Evolutionary conservation across 192 early-diverging fungal genomes (phyloP), one percentile per base, ranked within the genome.

Genomic region (Funneliformis geosporum): DNA sequence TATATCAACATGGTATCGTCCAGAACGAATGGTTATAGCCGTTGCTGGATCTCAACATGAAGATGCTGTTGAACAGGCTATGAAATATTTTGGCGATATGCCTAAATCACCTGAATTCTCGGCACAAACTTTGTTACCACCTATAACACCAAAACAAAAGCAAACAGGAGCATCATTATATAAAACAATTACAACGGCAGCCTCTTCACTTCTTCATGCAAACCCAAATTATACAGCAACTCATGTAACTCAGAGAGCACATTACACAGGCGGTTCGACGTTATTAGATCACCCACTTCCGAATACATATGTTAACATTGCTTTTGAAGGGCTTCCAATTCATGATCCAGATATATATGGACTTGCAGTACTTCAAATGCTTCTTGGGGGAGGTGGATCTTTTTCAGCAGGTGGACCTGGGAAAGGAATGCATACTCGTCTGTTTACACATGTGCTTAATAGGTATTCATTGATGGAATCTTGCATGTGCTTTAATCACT

Each of bases 381-480:
- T 99, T 43, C 88, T 99, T 82, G 98, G 98, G 33, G 98, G 98
- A 43, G 98, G 98, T 59, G 95, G 96, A 7, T 95, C 95, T 1
- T 99, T 99, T 82, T 95, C 94, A 14, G 98, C 98, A 0, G 98
- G 98, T 76, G 98, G 98, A 9, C 98, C 98, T 1, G 96, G 97
- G 5, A 98, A 99, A 86, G 98, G 98, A 71, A 98, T 99, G 96
- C 97, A 99, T 89, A 97, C 96, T 60, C 91, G 96, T 5, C 88
- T 99, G 42, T 99, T 97, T 83, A 97, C 95, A 14, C 93, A 95
- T 55, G 96, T 99, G 4, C 87, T 99, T 43, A 98, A 98, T 83
- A 94, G 95, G 79, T 91, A 95, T 83, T 89, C 92, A 73, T 99
- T 95, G 95, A 91, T 99, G 21, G 98, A 99, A 82, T 94, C 90